Evolutionary conservation across 1,284 basidiomycete species (phyloP).

Genomic region (Irpex sp.): DNA sequence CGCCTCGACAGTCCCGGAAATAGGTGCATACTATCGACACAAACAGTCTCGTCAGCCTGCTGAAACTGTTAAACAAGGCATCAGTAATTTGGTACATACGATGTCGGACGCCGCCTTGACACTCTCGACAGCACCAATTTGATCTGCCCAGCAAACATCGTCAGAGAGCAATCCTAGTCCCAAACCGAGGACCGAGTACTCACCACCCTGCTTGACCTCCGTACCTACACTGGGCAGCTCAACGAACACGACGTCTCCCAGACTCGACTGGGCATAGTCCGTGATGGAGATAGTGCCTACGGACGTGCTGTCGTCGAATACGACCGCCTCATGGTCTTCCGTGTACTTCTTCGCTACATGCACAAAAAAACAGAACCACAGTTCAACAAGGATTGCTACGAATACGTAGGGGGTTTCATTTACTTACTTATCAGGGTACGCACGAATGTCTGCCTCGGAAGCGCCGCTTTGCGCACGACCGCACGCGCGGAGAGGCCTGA

Average conservation of each 20-base stretch:
- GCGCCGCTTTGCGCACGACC: neutral
- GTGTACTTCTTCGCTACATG: slow-evolving; percentile 77
- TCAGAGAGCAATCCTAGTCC: neutral
- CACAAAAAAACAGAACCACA: too few relatives aligned
- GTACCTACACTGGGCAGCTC: slow-evolving; percentile 79
- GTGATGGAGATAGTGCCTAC: slow-evolving; percentile 88
- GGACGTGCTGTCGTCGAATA: slow-evolving; percentile 75
- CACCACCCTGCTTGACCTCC: slow-evolving; percentile 75
- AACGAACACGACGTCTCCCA: slow-evolving; percentile 98
- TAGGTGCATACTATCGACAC: slow-evolving; percentile 74
- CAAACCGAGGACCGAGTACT: slow-evolving; percentile 28
- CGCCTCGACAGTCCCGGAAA: slow-evolving; percentile 78
- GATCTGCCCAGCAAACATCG: slow-evolving; percentile 47
- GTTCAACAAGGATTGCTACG: neutral
- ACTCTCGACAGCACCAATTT: slow-evolving; percentile 95
- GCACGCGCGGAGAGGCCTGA: slow-evolving; percentile 2
- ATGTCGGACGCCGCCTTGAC: slow-evolving; percentile 98
- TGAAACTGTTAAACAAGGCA: neutral
- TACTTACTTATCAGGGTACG: slow-evolving; percentile 36
- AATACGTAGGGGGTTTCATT: neutral
- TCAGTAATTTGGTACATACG: slow-evolving; percentile 35
- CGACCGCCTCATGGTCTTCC: slow-evolving; percentile 86
- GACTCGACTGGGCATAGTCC: slow-evolving; percentile 86
- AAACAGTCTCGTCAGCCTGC: slow-evolving; percentile 2
- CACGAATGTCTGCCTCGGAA: slow-evolving; percentile 14